Evolutionary conservation across 73 alveolate genomes (phyloP).

Genomic region (Halteria grandinella): DNA sequence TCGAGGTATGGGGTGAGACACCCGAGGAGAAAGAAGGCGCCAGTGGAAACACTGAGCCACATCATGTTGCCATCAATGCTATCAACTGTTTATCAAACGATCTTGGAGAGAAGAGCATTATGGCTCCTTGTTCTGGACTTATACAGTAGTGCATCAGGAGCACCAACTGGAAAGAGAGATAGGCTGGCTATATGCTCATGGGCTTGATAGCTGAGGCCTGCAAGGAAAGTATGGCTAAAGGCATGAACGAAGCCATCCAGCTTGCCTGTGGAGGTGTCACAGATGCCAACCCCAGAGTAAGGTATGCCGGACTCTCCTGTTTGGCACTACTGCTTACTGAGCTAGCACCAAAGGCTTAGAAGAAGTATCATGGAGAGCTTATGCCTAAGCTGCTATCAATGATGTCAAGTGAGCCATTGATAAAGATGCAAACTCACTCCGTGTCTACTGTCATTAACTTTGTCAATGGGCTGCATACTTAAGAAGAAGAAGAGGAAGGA

Average conservation of each 20-base stretch:
- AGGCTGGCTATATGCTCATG: slow-evolving; percentile 53
- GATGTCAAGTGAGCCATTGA: slow-evolving; percentile 25
- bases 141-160: slow-evolving; percentile 17
- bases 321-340: slow-evolving; percentile 62
- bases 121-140: slow-evolving; percentile 32
- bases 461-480: slow-evolving; percentile 45
- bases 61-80: slow-evolving; percentile 49
- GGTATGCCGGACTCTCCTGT: slow-evolving; percentile 65
- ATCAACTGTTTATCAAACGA: slow-evolving; percentile 40
- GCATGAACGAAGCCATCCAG: slow-evolving; percentile 54
- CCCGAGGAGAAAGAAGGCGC: slow-evolving; percentile 59
- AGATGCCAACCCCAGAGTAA: slow-evolving; percentile 58
- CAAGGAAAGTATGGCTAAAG: slow-evolving; percentile 33
- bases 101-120: slow-evolving; percentile 55
- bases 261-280: slow-evolving; percentile 52
- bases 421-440: slow-evolving; percentile 62
- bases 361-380: slow-evolving; percentile 46
- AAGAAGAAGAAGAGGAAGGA: slow-evolving; percentile 58
- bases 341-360: slow-evolving; percentile 57
- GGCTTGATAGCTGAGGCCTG: slow-evolving; percentile 66
- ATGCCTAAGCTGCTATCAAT: slow-evolving; percentile 53
- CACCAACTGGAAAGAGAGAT: slow-evolving; percentile 59
- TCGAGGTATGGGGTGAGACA: slow-evolving; percentile 46
- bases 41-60: slow-evolving; percentile 56
- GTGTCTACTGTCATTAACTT: slow-evolving; percentile 51